These are phyloP conservation scores for Pyrrhoderma lamaoense DNA, from an alignment of 1,284 basidiomycete species.

Conservation along the genomic window DNA sequence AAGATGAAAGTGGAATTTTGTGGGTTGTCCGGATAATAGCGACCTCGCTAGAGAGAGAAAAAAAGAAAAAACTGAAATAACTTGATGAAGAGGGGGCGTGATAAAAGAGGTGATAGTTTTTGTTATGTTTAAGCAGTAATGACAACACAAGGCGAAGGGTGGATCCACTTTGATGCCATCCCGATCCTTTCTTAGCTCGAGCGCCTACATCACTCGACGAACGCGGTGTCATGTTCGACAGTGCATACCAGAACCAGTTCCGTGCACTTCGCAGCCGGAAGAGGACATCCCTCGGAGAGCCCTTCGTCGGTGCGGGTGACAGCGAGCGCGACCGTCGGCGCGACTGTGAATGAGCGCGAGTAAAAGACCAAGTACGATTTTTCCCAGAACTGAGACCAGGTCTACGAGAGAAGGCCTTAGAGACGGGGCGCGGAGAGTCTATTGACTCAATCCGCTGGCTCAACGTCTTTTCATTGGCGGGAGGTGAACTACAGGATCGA, in stretches of 20 bases:
- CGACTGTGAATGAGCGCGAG: slow-evolving; percentile 13
- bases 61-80: not conserved
- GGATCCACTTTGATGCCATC: slow-evolving; percentile 2
- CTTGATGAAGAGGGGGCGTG: not conserved
- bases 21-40: not conserved
- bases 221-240: slow-evolving; percentile 16
- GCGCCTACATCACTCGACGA: slow-evolving; percentile 6
- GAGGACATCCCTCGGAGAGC: slow-evolving; percentile 16
- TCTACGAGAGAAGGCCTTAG: slow-evolving; percentile 9
- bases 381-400: slow-evolving; percentile 8
- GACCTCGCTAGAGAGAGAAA: not conserved
- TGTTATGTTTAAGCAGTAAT: not conserved
- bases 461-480: slow-evolving; percentile 2
- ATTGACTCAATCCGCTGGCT: slow-evolving; percentile 12
- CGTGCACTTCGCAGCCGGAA: slow-evolving; percentile 18
- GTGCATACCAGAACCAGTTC: slow-evolving; percentile 19
- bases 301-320: slow-evolving; percentile 14
- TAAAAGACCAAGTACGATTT: slow-evolving; percentile 17
- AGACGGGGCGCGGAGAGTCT: not conserved
- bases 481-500: slow-evolving; percentile 8
- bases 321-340: slow-evolving; percentile 17
- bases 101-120: not conserved
- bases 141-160: slow-evolving; percentile 2
- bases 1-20: not conserved
- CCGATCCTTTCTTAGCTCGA: slow-evolving; percentile 3